Conservation (phyloP, 2,329 filamentous ascomycete species). For the Phaeosphaeria sp. region DNA sequence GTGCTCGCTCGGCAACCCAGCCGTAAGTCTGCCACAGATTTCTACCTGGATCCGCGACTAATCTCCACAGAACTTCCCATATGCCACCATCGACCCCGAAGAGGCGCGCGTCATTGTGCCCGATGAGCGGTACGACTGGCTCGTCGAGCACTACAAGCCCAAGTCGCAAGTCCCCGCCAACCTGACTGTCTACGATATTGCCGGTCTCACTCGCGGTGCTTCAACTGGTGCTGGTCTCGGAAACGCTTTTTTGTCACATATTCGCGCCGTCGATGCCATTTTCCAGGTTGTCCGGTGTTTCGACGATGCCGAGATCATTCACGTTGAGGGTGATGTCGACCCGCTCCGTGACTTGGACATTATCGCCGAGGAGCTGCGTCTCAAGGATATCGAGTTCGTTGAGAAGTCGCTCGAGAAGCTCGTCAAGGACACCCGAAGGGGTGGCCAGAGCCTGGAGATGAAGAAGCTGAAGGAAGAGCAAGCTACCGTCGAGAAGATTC, state of each 20-base stretch:
- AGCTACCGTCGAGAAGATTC: conserved; percentile 88
- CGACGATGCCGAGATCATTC: conserved; percentile 98
- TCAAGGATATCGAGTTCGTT: conserved; percentile 98
- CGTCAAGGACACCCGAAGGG: conserved; percentile 92
- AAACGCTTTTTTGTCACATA: conserved; percentile 98
- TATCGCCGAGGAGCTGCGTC: conserved; percentile 92
- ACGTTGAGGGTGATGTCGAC: conserved; percentile 98
- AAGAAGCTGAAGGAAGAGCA: conserved; percentile 97
- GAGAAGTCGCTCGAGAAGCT: conserved; percentile 93
- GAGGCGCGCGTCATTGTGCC: conserved; percentile 97
- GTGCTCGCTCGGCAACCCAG: conserved; percentile 94
- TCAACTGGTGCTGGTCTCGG: conserved; percentile 97
- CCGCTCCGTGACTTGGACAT: conserved; percentile 93
- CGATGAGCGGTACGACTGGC: conserved; percentile 94
- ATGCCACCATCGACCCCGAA: conserved; percentile 98
- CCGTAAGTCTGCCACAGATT: conserved; percentile 64
- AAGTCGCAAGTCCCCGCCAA: conserved; percentile 97
- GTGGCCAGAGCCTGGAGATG: conserved; percentile 94
- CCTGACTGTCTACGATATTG: conserved; percentile 98
- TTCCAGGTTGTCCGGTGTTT: conserved; percentile 97
- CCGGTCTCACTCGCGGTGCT: conserved; percentile 91
- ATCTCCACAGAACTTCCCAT: conserved; percentile 84
- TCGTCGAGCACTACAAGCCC: conserved; percentile 94
- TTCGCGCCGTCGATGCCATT: conserved; percentile 96
- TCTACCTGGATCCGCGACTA: conserved; percentile 1